Evolutionary conservation across 2,329 filamentous ascomycete species (phyloP), one percentile per base, ranked within the genome.

Genomic region (Aspergillus hortae): DNA sequence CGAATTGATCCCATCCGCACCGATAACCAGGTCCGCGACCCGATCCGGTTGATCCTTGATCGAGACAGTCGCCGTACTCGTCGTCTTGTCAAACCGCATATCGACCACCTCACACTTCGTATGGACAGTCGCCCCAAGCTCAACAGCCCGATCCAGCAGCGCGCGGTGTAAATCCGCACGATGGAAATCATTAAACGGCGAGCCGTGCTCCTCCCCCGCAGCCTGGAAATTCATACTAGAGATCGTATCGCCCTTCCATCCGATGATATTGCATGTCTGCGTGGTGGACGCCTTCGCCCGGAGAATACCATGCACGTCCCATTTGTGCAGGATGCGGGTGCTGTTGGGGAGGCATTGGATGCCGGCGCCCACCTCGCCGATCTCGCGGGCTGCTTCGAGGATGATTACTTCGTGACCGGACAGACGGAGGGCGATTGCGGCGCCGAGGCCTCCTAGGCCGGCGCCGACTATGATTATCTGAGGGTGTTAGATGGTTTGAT

Each of bases 311-410:
- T 52, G 49, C 4, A 49, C 14, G 19, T 48, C 53, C 53, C 53
- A 55, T n/a, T 47, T 12, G 3, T 41, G 49, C 5, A 55, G 49
- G 36, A 55, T 40, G n/a, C 49, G 44, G 2, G 55, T 47, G 41
- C 60, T 61, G 33, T 65, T 65, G 1, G 62, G 62, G 1, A 64
- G 45, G 4, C 61, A 50, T 27, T 65, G 62, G 14, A 65, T 64
- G 1, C 62, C 62, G 0, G 62, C 62, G 4, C 62, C 62, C 3
- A 65, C 62, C 25, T 65, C 61, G 43, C 53, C 52, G 45, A 65
- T 61, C 17, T 60, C 58, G 2, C 43, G 35, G 2, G 61, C 48
- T 1, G 58, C 52, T 49, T 65, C 62, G 14, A 65, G 57, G 11
- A 65, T 46, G 1, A 48, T 48, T 1, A 65, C 60, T n/a, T 51